These are phyloP conservation scores for Daedaleopsis sinensis DNA, from an alignment of 768 basidiomycete species.

Conservation along the genomic window DNA sequence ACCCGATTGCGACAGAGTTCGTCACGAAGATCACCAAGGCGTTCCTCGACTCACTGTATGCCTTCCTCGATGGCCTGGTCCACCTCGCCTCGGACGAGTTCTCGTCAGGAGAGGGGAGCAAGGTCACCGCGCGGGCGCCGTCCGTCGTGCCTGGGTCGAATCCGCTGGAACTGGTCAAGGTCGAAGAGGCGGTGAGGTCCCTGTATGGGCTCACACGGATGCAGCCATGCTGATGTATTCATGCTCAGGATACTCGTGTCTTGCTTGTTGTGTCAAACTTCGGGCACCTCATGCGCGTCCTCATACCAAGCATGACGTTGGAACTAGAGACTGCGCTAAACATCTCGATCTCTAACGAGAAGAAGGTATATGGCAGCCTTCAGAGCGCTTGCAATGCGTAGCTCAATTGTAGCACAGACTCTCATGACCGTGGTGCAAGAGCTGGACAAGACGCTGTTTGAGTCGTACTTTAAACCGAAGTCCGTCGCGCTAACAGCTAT, in stretches of 20 bases:
- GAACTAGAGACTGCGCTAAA: conserved; percentile 81
- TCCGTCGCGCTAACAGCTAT: conserved; percentile 66
- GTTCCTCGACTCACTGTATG: conserved; percentile 85
- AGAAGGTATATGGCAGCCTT: conserved; percentile 48
- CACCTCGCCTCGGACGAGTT: conserved; percentile 76
- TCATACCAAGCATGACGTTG: conserved; percentile 79
- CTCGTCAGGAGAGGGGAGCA: conserved; percentile 45
- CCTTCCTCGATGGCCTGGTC: conserved; percentile 84
- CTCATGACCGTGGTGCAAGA: conserved; percentile 78
- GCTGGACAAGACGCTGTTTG: conserved; percentile 88
- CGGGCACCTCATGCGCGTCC: conserved; percentile 63
- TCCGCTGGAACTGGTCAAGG: conserved; percentile 58
- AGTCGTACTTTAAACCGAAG: conserved; percentile 85
- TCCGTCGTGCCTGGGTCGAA: conserved; percentile 44
- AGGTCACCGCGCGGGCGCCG: conserved; percentile 35
- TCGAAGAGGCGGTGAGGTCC: conserved; percentile 61
- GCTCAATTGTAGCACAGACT: conserved; percentile 43
- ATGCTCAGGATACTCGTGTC: conserved; percentile 77
- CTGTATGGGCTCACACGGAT: not conserved
- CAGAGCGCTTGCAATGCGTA: not conserved
- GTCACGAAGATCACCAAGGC: conserved; percentile 77
- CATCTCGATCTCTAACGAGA: conserved; percentile 70
- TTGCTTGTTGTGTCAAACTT: conserved; percentile 92
- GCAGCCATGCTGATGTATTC: not conserved
- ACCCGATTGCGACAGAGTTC: conserved; percentile 63